Percentiles rank a stretch among this genome's conserved stretches.
Conservation (phyloP, 1,284 basidiomycete species). For the Pyrrhoderma noxium region DNA sequence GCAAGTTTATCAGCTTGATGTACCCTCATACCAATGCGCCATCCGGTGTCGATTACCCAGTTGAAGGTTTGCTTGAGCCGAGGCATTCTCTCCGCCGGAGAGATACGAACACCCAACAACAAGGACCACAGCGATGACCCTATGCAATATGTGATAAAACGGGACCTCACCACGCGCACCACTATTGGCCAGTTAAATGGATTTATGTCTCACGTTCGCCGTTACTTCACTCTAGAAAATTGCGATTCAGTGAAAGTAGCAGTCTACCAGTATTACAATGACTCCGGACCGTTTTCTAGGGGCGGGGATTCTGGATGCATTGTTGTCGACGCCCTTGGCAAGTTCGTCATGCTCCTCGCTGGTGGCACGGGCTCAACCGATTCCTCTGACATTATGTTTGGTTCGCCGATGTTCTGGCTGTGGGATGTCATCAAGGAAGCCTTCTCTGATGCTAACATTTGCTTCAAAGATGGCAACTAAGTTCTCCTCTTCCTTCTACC, state of each 20-base stretch:
- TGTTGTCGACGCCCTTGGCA: slow-evolving; percentile 24
- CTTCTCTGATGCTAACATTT: slow-evolving; percentile 15
- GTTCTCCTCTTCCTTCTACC: slow-evolving; percentile 16
- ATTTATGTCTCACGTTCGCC: slow-evolving; percentile 27
- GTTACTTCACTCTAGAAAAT: slow-evolving; percentile 24
- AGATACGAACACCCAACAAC: slow-evolving; percentile 17
- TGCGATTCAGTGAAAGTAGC: slow-evolving; percentile 28
- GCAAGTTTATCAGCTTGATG: slow-evolving; percentile 22
- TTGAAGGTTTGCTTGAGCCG: slow-evolving; percentile 12
- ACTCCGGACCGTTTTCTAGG: slow-evolving; percentile 29
- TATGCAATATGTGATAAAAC: slow-evolving; percentile 28
- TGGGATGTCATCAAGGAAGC: slow-evolving; percentile 23
- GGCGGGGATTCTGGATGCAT: slow-evolving; percentile 33
- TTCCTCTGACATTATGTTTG: slow-evolving; percentile 28
- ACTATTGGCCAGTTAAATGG: slow-evolving; percentile 28
- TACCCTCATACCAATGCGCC: slow-evolving; percentile 18
- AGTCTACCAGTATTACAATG: slow-evolving; percentile 25
- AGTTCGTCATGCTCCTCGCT: slow-evolving; percentile 29
- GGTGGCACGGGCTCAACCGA: slow-evolving; percentile 25
- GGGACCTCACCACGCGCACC: slow-evolving; percentile 27
- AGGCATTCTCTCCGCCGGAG: slow-evolving; percentile 17
- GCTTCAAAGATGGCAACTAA: slow-evolving; percentile 16
- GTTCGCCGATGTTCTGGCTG: slow-evolving; percentile 30
- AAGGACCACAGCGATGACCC: slow-evolving; percentile 20
- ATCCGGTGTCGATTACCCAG: slow-evolving; percentile 20